A percentile compares a stretch with the other conserved stretches of the same genome.
These are phyloP conservation scores for Dalbergia oliveri DNA, from an alignment of 306 rosid genomes.

Conservation along the genomic window DNA sequence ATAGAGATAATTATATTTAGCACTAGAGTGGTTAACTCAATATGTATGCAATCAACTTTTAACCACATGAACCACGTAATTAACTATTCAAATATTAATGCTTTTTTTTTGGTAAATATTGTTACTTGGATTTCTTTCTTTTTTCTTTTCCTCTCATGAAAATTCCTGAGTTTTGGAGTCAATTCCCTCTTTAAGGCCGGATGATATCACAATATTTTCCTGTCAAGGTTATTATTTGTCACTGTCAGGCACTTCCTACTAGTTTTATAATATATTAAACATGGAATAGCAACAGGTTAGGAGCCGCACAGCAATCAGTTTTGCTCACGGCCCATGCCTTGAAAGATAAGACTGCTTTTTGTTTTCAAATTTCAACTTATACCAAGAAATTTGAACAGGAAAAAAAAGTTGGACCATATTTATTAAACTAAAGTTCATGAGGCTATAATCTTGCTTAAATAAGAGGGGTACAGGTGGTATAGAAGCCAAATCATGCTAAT, in stretches of 20 bases:
- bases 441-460: background rate
- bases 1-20: background rate
- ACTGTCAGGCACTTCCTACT: conserved; percentile 29
- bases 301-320: conserved; percentile 32
- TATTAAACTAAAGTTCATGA: background rate
- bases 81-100: background rate
- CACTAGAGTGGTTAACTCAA: background rate
- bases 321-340: conserved; percentile 14
- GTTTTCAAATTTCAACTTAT: conserved; percentile 22
- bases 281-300: conserved; percentile 18
- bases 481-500: conserved; percentile 24
- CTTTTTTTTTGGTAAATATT: conserved; percentile 1
- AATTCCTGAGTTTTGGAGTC: conserved; percentile 1
- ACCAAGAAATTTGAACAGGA: background rate
- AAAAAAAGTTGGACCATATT: background rate
- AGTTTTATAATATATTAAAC: conserved; percentile 16
- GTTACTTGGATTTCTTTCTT: background rate
- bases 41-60: conserved; percentile 15
- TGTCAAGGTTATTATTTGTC: conserved; percentile 41
- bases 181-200: conserved; percentile 8
- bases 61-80: background rate
- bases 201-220: conserved; percentile 20
- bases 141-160: too few species aligned
- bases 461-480: background rate
- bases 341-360: conserved; percentile 28